phyloP scores from a whole-genome alignment of 495 filamentous ascomycete genomes.

The Penicillium angulare region DNA sequence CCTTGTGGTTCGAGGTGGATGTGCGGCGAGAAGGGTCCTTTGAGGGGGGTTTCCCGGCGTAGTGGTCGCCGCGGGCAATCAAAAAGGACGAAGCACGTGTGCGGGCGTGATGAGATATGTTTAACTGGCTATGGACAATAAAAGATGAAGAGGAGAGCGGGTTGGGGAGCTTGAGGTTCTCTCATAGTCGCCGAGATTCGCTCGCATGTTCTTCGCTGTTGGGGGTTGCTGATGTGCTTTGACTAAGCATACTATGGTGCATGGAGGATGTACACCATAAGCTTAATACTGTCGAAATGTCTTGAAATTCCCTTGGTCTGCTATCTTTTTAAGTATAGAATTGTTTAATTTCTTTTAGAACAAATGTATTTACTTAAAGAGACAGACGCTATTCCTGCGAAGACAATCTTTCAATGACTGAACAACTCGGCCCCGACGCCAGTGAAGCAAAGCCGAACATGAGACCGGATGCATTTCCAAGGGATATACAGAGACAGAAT shows the following conservation, averaged over 20 bases:
- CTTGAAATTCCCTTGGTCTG: neutral
- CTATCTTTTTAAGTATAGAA: neutral
- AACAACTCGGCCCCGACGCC: neutral
- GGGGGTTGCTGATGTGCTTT: conserved; percentile 16
- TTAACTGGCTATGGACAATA: neutral
- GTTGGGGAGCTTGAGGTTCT: conserved; percentile 25
- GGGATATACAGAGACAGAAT: conserved; percentile 16
- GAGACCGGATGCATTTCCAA: conserved; percentile 20
- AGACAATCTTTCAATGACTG: neutral
- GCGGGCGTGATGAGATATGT: neutral
- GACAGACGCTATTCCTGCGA: neutral
- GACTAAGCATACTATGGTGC: too few species aligned
- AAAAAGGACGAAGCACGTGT: neutral
- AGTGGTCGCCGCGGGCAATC: neutral
- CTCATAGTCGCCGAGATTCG: conserved; percentile 37
- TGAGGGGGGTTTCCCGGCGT: neutral
- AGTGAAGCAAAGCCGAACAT: neutral
- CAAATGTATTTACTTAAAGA: neutral
- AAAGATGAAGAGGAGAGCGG: conserved; percentile 4
- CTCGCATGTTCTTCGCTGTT: conserved; percentile 14
- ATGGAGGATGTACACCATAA: neutral
- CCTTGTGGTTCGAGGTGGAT: neutral
- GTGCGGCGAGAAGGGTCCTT: neutral
- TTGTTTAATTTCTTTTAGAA: neutral
- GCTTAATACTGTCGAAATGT: neutral